Conservation (phyloP, 331 rosid species). For the Acacia concinna region DNA sequence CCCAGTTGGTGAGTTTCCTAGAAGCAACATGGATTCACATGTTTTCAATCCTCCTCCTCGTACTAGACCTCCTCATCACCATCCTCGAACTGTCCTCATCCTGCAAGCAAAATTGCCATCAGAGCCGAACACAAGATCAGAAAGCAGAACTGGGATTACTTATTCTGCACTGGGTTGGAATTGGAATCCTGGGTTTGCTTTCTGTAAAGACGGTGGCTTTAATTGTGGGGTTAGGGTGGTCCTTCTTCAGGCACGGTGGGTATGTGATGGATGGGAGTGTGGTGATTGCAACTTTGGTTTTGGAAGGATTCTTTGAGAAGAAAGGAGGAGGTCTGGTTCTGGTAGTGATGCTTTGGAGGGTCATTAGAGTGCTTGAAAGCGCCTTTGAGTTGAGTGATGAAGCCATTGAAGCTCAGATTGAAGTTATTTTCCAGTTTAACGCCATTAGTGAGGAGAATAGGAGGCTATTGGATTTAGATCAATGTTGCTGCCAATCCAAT, state of each 20-base stretch:
- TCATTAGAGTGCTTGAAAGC: constrained; percentile 70
- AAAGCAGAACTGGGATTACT: background rate
- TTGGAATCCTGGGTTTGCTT: constrained; percentile 62
- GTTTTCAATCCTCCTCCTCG: constrained; percentile 45
- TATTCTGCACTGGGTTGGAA: constrained; percentile 58
- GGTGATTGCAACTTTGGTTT: constrained; percentile 47
- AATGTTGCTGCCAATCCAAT: constrained; percentile 6
- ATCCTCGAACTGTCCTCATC: constrained; percentile 62
- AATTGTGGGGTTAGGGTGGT: constrained; percentile 48
- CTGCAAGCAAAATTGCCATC: background rate
- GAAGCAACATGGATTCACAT: constrained; percentile 54
- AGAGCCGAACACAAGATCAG: constrained; percentile 1
- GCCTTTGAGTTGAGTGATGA: constrained; percentile 77
- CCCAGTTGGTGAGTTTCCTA: constrained; percentile 43
- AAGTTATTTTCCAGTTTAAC: constrained; percentile 57
- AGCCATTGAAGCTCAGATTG: no score
- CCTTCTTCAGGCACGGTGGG: constrained; percentile 45
- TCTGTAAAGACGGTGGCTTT: constrained; percentile 39
- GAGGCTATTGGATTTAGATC: constrained; percentile 46
- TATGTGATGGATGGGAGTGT: constrained; percentile 61
- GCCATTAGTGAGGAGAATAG: constrained; percentile 49
- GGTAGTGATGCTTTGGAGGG: constrained; percentile 75
- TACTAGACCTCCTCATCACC: constrained; percentile 62
- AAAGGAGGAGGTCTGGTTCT: constrained; percentile 69
- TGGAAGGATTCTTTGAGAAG: constrained; percentile 53